Percentiles rank a stretch among this genome's conserved stretches.
These are phyloP conservation scores for Nicotiana otophora DNA, from an alignment of 257 asterid genomes.

Conservation along the genomic window DNA sequence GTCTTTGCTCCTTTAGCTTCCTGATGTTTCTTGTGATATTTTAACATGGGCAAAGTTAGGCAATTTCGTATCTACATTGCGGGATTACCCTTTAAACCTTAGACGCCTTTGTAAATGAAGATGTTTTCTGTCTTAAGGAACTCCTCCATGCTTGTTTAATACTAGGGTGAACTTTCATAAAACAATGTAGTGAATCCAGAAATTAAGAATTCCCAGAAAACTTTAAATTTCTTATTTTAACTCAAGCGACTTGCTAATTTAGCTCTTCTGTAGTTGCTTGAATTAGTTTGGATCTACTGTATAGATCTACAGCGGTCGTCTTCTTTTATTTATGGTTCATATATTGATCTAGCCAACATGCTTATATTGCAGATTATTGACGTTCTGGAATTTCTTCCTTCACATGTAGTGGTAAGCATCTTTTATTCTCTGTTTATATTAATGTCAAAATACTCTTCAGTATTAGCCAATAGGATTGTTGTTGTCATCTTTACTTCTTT, in stretches of 20 bases:
- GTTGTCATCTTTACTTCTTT: too few species aligned
- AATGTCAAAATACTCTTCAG: constrained; percentile 1
- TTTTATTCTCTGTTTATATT: constrained; percentile 15
- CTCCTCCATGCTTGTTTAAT: neutral
- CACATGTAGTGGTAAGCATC: constrained; percentile 83
- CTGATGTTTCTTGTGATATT: constrained; percentile 7
- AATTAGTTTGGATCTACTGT: neutral
- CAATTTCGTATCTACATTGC: neutral
- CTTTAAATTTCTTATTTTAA: neutral
- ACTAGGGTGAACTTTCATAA: neutral
- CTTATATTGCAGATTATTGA: constrained; percentile 77
- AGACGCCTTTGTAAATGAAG: neutral
- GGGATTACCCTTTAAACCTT: neutral
- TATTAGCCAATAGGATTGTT: neutral
- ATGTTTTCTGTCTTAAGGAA: neutral
- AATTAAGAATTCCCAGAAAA: neutral
- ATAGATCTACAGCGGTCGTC: neutral
- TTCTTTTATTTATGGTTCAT: neutral
- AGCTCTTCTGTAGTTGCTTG: neutral
- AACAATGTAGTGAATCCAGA: neutral
- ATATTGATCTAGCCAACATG: neutral
- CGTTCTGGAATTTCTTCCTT: constrained; percentile 84
- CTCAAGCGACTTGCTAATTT: neutral
- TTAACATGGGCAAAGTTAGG: neutral
- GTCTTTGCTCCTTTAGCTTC: constrained; percentile 17